These are phyloP conservation scores for Venturia aucupariae DNA, from an alignment of 2,329 filamentous ascomycete genomes.

Conservation along the genomic window DNA sequence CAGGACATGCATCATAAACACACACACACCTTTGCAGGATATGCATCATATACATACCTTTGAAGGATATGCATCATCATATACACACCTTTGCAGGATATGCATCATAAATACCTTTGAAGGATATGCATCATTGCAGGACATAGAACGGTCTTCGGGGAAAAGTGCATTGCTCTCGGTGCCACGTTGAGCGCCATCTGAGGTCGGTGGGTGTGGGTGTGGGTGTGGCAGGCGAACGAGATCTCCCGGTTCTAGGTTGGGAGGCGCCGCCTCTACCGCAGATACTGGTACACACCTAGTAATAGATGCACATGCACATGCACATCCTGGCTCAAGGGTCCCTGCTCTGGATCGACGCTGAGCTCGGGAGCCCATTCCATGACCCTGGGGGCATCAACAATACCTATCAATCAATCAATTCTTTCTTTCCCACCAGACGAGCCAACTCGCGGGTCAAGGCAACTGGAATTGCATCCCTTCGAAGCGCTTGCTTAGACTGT, in stretches of 20 bases:
- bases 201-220: background rate
- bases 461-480: no score
- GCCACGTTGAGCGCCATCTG: conserved; percentile 7
- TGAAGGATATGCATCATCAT: no score
- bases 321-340: conserved; percentile 4
- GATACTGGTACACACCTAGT: no score
- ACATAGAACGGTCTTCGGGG: background rate
- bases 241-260: background rate
- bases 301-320: background rate
- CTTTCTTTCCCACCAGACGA: background rate
- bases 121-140: no score
- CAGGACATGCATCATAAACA: no score
- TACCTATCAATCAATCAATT: no score
- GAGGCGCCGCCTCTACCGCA: background rate
- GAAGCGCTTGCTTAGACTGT: background rate
- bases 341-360: background rate
- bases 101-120: no score
- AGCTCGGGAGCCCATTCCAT: background rate
- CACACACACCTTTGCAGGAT: no score
- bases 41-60: no score
- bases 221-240: background rate
- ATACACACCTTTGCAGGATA: no score
- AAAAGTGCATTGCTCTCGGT: background rate
- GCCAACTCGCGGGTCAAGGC: background rate
- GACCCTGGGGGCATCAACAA: conserved; percentile 3